A percentile compares a stretch with the other conserved stretches of the same genome.
These are phyloP conservation scores for Ammopiptanthus mongolicus DNA, from an alignment of 306 rosid genomes.

Conservation along the genomic window DNA sequence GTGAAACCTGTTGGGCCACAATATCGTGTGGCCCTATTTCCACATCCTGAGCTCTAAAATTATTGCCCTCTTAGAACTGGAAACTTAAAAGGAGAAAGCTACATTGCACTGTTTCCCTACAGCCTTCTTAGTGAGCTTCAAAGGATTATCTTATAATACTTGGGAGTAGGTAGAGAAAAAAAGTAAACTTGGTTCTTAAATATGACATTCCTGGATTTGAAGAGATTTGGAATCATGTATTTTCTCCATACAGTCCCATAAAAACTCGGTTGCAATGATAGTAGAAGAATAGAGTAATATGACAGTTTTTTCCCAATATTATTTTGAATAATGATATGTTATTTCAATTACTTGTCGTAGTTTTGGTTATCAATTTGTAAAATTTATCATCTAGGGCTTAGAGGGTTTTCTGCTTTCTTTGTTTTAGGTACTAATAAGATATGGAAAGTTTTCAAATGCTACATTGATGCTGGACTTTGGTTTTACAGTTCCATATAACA, in stretches of 20 bases:
- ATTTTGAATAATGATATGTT: not conserved
- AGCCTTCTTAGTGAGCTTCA: too few species aligned
- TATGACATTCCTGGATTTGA: not conserved
- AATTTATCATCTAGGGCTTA: not conserved
- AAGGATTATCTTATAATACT: not conserved
- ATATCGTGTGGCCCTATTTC: too few species aligned
- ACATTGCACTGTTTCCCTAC: too few species aligned
- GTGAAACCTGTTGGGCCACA: too few species aligned
- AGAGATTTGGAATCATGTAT: not conserved
- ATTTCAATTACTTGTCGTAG: not conserved
- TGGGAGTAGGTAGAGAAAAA: not conserved
- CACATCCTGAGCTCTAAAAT: too few species aligned
- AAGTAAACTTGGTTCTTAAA: not conserved
- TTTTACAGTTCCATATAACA: slow-evolving; percentile 68
- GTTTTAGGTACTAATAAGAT: slow-evolving; percentile 68
- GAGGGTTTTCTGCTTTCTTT: not conserved
- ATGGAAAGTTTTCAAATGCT: slow-evolving; percentile 79
- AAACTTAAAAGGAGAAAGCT: not conserved
- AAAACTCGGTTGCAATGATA: not conserved
- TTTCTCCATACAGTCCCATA: not conserved
- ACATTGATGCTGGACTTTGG: slow-evolving; percentile 81
- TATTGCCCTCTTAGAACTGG: not conserved
- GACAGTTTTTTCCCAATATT: not conserved
- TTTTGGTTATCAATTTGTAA: not conserved
- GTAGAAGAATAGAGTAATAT: not conserved